Conservation (phyloP, 768 basidiomycete genomes). For the Mycena epipterygia region DNA sequence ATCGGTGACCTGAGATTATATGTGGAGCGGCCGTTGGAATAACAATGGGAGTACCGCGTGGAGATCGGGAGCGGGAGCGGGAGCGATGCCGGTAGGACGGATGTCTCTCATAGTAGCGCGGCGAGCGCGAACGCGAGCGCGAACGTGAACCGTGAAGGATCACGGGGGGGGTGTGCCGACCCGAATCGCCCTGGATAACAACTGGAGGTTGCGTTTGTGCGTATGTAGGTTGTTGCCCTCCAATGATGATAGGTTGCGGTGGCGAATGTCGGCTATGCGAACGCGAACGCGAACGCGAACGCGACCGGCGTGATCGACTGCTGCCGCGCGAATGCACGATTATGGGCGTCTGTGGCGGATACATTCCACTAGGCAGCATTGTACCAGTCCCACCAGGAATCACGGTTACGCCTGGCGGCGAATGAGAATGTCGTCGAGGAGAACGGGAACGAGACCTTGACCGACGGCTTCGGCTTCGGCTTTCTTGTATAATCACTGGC, state of each 20-base stretch:
- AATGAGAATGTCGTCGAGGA: constrained; percentile 1
- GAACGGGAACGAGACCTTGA: constrained; percentile 27
- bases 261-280: constrained; percentile 15
- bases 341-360: constrained; percentile 2
- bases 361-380: not conserved
- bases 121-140: constrained; percentile 25
- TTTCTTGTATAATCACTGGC: constrained; percentile 22
- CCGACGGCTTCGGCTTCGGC: constrained; percentile 26
- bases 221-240: not conserved
- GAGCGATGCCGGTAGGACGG: constrained; percentile 6
- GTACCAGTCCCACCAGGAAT: constrained; percentile 4
- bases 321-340: constrained; percentile 1
- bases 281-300: not conserved
- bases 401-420: constrained; percentile 13
- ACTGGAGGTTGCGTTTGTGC: constrained; percentile 8
- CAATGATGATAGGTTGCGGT: constrained; percentile 24
- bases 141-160: constrained; percentile 21
- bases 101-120: constrained; percentile 5
- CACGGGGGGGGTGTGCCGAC: constrained; percentile 13
- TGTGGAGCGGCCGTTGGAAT: constrained; percentile 2
- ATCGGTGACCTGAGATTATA: constrained; percentile 20
- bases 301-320: constrained; percentile 1
- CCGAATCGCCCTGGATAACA: constrained; percentile 10
- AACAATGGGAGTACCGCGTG: constrained; percentile 4
- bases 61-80: constrained; percentile 19